Evolutionary conservation across 805 yeast species (phyloP), one percentile per base, ranked within the genome.

Genomic region (Teunomyces cretensis): DNA sequence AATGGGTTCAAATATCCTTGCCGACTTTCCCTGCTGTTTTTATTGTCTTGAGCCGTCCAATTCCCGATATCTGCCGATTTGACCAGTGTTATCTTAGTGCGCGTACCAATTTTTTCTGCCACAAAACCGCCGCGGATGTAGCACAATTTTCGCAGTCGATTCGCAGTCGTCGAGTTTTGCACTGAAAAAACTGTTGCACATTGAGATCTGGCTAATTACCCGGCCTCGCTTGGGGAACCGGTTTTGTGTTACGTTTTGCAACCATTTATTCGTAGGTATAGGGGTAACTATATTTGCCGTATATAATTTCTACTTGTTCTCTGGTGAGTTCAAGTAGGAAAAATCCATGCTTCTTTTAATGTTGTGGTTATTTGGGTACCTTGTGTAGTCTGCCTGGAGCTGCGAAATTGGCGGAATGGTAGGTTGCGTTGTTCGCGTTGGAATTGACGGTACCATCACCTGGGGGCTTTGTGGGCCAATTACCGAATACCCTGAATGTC

Each of bases 131-230:
- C 38, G 38, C 13, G 38, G 28, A 22, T 35, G 27, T 35, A 35
- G 38, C 38, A 35, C 28, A 35, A 35, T 35, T 35, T 35, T 35
- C 38, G 38, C 38, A 35, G 38, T 35, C 38, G 38, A 35, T 35
- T 35, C 38, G 38, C 38, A 35, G 38, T 35, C 38, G 38, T 35
- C 22, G 28, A 24, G 15, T 17, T 22, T 8, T 26, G 28, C 9
- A 13, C 38, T 11, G 22, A 22, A 17, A 22, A 35, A 35, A 13
- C 22, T 35, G 38, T 15, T 22, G 38, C 38, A 35, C 22, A 22
- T 11, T 19, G 14, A 35, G 38, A 35, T 35, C 38, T 35, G 28
- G 13, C n/a, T 22, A 24, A 12, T 35, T 35, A 35, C 38, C 38
- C 38, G 38, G 38, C 38, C 38, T 22, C 13, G 12, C 13, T 35